Percentiles rank a stretch among this genome's conserved stretches.
Conservation (phyloP, 2,329 filamentous ascomycete genomes). For the Penicillium digitatum region DNA sequence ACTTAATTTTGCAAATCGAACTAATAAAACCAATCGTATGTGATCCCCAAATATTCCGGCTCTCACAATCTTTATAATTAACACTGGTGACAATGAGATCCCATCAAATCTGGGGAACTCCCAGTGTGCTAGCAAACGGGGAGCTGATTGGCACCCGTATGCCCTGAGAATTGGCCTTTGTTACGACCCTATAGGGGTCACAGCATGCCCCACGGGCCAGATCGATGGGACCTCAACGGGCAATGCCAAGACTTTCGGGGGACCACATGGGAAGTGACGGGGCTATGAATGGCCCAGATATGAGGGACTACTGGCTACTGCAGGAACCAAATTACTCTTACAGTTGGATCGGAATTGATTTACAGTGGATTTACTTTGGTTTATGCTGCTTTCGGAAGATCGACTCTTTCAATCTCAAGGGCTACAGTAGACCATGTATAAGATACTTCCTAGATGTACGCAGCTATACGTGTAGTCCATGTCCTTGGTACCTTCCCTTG, state of each 20-base stretch:
- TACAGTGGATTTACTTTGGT: not conserved
- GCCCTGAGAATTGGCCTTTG: not conserved
- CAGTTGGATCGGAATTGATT: slow-evolving; percentile 15
- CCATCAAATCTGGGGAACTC: slow-evolving; percentile 16
- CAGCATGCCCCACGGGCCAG: not conserved
- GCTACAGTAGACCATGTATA: not conserved
- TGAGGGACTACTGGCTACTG: not conserved
- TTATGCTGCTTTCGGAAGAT: not conserved
- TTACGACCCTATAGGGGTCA: not conserved
- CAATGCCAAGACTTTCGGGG: slow-evolving; percentile 15
- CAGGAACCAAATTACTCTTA: slow-evolving; percentile 23
- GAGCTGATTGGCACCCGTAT: slow-evolving; percentile 16
- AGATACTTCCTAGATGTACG: not conserved
- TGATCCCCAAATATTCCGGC: not conserved
- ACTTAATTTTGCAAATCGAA: slow-evolving; percentile 14
- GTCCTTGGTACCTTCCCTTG: slow-evolving; percentile 9
- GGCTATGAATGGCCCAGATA: slow-evolving; percentile 15
- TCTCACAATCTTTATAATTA: not conserved
- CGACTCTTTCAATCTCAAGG: not conserved
- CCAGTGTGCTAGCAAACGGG: slow-evolving; percentile 14
- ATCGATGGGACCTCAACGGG: slow-evolving; percentile 4
- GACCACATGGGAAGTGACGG: slow-evolving; percentile 12
- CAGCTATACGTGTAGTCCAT: not conserved
- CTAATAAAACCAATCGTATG: not conserved
- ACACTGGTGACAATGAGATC: not conserved